These are phyloP conservation scores for Eucalyptus tenuipes DNA, from an alignment of 345 rosid species.

Conservation along the genomic window DNA sequence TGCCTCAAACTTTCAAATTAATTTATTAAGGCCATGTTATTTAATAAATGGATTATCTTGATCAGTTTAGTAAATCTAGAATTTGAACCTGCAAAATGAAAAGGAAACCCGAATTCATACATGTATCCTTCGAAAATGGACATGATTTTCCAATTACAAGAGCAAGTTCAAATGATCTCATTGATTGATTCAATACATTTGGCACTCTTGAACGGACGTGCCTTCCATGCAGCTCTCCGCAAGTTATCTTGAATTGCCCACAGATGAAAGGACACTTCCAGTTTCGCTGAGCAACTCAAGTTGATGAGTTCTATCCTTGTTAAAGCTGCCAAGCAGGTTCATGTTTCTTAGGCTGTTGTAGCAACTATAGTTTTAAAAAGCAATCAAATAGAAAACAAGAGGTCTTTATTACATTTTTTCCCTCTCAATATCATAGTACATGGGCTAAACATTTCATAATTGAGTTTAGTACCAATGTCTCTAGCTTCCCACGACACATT, in stretches of 20 bases:
- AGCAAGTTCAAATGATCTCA: slow-evolving; percentile 66
- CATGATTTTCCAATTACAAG: slow-evolving; percentile 24
- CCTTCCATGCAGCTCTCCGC: slow-evolving; percentile 70
- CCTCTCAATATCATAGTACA: too few relatives aligned
- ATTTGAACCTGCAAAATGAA: too few relatives aligned
- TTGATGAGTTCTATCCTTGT: slow-evolving; percentile 35
- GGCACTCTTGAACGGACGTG: slow-evolving; percentile 76
- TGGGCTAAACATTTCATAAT: background rate
- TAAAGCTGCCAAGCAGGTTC: slow-evolving; percentile 89
- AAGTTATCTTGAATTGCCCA: slow-evolving; percentile 65
- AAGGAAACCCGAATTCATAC: too few relatives aligned
- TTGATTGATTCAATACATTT: slow-evolving; percentile 63
- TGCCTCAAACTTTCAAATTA: too few relatives aligned
- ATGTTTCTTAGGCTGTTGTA: background rate
- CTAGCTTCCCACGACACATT: background rate
- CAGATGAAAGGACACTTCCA: slow-evolving; percentile 28
- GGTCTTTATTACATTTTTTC: too few relatives aligned
- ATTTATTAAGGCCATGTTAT: too few relatives aligned
- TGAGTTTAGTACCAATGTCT: background rate
- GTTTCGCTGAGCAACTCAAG: background rate
- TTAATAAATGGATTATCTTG: too few relatives aligned
- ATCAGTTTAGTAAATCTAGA: too few relatives aligned
- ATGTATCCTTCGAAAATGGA: too few relatives aligned
- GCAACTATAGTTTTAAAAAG: too few relatives aligned
- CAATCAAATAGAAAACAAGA: too few relatives aligned